Evolutionary conservation across 345 rosid genomes (phyloP), one percentile per base, ranked within the genome.

Genomic region (Balakata baccata): DNA sequence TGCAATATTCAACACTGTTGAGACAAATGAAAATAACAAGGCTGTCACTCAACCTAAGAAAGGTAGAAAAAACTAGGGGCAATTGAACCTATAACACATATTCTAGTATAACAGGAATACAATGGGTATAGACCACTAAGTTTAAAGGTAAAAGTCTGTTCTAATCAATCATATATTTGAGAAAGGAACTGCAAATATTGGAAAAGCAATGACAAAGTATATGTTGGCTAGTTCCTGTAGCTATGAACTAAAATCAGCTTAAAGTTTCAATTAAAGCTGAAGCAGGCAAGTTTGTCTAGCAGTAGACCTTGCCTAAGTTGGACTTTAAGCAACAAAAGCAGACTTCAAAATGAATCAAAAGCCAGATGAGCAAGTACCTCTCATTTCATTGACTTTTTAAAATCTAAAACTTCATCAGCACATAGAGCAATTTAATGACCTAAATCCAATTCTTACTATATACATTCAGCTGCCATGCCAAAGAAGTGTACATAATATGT

Each of bases 201-300:
- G 11, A 70, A 57, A 60, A 43, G n/a, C 51, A 57, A 46, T 25
- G n/a, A 59, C 25, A 29, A 70, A 59, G 50, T n/a, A n/a, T 17
- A 18, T 52, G 59, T 71, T 47, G 11, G 11, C 14, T 12, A n/a
- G 9, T 10, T 11, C 34, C 66, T 13, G 3, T 29, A 46, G 47
- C 38, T 34, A 20, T 53, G 51, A 39, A 8, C 29, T 39, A 58
- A n/a, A 67, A 50, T 67, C 38, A 13, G 58, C 39, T 47, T 52
- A 8, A 37, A 29, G n/a, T 17, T 50, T 54, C 34, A 25, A 67
- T 14, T 38, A 50, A 2, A 50, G 54, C 20, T 11, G 58, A 38
- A 39, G 41, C 61, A 69, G 43, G 10, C 23, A 3, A 60, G 47
- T 47, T 71, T 10, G 51, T 49, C 18, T 7, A 39, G 12, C 58